Base-by-base conservation (phyloP, 192 early-diverging fungal species). In the Backusella macrospora region DNA sequence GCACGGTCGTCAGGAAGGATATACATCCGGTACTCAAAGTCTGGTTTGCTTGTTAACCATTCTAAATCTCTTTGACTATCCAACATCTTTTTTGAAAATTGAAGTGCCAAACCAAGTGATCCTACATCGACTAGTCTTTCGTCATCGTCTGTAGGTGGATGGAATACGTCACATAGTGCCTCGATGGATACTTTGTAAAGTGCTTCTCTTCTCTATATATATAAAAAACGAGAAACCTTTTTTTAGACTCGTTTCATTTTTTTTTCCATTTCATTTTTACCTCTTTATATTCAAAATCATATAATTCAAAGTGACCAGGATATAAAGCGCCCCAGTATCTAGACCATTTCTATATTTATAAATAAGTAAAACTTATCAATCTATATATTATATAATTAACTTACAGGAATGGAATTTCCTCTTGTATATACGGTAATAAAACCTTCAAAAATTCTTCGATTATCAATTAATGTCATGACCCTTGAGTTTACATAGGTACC, bases 201-300 rank as follows among this genome's bases (percentile, higher is more conserved):
- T 44, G 62, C 55, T 5, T 43, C 18, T 14, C 43, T 62, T 18
- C 18, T 72, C 71, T 72, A 63, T 1, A 59, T 3, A 70, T 47
- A 40, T 18, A 71, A 26, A 43, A 45, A 7, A 46, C 6, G 44
- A 42, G 16, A 62, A 21, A 1, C 52, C 10, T 43, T 21, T 62
- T 21, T 16, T 16, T 16, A 45, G 4, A 59, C 39, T 55, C 43
- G 14, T 59, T 21, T 52, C 43, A 21, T 16, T 37, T 39, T 68
- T 43, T 59, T 18, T 52, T 38, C 62, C 8, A 7, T 62, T 26
- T 63, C 26, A 38, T 16, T 40, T 40, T 64, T 44, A 70, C 72
- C 72, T 80, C 79, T 55, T 76, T 76, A 49, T 76, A 72, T 44
- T 80, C 79, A 80, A 80, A 80, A 74, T 80, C 79, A 73, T 76